A percentile compares a stretch with the other conserved stretches of the same genome.
These are phyloP conservation scores for Ophiostoma quercus DNA, from an alignment of 2,329 filamentous ascomycete genomes.

Conservation along the genomic window DNA sequence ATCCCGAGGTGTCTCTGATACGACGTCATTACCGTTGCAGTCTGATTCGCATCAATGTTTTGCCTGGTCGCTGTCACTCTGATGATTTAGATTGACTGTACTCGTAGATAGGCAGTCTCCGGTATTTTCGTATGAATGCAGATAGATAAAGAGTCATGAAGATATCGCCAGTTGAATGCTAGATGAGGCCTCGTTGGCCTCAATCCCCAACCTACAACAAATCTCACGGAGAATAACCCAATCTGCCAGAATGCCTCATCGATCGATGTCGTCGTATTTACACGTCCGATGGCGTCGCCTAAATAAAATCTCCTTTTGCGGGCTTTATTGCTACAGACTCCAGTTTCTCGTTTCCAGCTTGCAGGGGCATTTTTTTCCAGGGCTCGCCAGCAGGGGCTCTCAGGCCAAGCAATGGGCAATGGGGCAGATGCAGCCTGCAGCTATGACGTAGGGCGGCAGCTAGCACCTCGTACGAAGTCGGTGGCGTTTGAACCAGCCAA, in stretches of 20 bases:
- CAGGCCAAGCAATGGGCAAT: too few species aligned
- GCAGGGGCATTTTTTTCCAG: too few species aligned
- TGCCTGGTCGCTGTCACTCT: background rate
- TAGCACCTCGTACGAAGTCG: background rate
- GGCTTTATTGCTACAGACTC: background rate
- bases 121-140: too few species aligned
- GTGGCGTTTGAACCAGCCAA: background rate
- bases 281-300: background rate
- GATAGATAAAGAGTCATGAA: too few species aligned
- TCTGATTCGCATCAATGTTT: background rate
- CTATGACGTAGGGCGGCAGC: slow-evolving; percentile 7
- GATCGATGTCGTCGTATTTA: slow-evolving; percentile 10
- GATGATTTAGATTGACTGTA: background rate
- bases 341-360: too few species aligned
- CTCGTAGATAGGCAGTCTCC: background rate
- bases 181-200: too few species aligned
- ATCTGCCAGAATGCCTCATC: background rate
- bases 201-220: too few species aligned
- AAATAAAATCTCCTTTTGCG: background rate
- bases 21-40: background rate
- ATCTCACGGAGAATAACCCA: background rate
- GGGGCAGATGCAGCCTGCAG: background rate
- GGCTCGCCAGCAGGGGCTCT: too few species aligned
- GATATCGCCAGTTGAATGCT: too few species aligned
- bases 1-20: background rate